Percentiles rank a stretch among this genome's conserved stretches.
These are phyloP conservation scores for Rhamnella rubrinervis DNA, from an alignment of 331 rosid genomes.

Conservation along the genomic window DNA sequence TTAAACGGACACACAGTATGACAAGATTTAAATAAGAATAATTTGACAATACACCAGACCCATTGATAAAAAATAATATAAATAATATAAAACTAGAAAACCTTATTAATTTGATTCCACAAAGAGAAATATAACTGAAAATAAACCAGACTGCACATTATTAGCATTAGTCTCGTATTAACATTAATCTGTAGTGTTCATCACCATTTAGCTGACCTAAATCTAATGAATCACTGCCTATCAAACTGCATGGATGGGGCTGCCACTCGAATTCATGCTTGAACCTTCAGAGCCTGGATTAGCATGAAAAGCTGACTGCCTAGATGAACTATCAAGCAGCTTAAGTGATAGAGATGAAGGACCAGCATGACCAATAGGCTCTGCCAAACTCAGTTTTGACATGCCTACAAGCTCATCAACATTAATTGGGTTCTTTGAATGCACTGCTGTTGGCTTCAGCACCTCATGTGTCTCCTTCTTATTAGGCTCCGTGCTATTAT, in stretches of 20 bases:
- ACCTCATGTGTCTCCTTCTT: conserved; percentile 67
- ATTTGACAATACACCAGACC: conserved; percentile 13
- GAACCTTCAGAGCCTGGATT: conserved; percentile 69
- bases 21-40: background rate
- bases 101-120: conserved; percentile 19
- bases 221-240: conserved; percentile 27
- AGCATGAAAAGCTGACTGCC: conserved; percentile 97
- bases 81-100: background rate
- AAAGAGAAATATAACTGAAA: conserved; percentile 14
- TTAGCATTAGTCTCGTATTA: conserved; percentile 29
- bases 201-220: conserved; percentile 25
- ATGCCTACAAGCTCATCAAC: conserved; percentile 94
- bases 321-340: conserved; percentile 75
- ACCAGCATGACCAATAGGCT: conserved; percentile 59
- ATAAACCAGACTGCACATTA: conserved; percentile 38
- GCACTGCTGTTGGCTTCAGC: conserved; percentile 91
- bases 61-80: background rate
- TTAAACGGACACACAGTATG: background rate
- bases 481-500: conserved; percentile 37
- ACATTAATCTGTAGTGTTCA: conserved; percentile 18
- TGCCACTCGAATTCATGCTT: conserved; percentile 54
- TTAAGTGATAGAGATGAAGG: conserved; percentile 76
- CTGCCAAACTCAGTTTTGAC: conserved; percentile 93
- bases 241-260: conserved; percentile 80
- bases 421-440: conserved; percentile 78